phyloP scores from a whole-genome alignment of 2,329 filamentous ascomycete species.

The Thielaviopsis euricoi region DNA sequence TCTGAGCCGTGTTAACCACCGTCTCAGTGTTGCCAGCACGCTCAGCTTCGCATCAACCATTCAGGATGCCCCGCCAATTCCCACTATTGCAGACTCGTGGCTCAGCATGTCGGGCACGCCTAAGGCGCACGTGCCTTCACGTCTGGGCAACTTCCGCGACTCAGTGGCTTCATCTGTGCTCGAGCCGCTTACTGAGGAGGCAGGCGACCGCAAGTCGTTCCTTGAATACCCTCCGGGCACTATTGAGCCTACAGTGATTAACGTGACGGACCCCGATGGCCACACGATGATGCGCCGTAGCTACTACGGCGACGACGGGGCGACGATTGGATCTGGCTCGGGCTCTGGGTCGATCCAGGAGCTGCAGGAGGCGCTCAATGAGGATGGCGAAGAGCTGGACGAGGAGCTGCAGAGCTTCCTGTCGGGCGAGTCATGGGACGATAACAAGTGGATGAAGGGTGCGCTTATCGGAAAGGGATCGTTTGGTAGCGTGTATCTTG shows the following conservation, averaged over 20 bases:
- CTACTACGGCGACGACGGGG: conserved; percentile 68
- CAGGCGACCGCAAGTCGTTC: conserved; percentile 84
- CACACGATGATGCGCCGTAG: conserved; percentile 49
- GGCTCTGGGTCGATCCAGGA: conserved; percentile 56
- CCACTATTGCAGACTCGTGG: conserved; percentile 91
- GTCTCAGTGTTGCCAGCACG: conserved; percentile 85
- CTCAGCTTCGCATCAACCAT: conserved; percentile 84
- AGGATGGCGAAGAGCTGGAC: conserved; percentile 84
- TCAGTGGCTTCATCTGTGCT: conserved; percentile 80
- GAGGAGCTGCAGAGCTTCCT: conserved; percentile 82
- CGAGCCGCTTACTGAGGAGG: conserved; percentile 83
- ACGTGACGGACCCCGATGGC: conserved; percentile 62
- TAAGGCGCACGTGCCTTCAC: conserved; percentile 27
- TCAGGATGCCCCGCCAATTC: conserved; percentile 84
- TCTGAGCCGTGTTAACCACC: conserved; percentile 81
- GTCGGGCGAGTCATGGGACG: conserved; percentile 83
- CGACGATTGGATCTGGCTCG: conserved; percentile 30
- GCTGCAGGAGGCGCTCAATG: conserved; percentile 66
- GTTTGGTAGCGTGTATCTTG: conserved; percentile 89
- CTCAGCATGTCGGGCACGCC: conserved; percentile 29
- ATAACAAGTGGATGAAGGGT: conserved; percentile 99
- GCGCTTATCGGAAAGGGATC: conserved; percentile 92
- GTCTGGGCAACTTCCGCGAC: conserved; percentile 54
- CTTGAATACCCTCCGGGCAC: conserved; percentile 71
- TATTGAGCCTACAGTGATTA: conserved; percentile 50